Conservation (phyloP, 371 early-diverging fungal genomes). For the Encephalitozoon romaleae region DNA sequence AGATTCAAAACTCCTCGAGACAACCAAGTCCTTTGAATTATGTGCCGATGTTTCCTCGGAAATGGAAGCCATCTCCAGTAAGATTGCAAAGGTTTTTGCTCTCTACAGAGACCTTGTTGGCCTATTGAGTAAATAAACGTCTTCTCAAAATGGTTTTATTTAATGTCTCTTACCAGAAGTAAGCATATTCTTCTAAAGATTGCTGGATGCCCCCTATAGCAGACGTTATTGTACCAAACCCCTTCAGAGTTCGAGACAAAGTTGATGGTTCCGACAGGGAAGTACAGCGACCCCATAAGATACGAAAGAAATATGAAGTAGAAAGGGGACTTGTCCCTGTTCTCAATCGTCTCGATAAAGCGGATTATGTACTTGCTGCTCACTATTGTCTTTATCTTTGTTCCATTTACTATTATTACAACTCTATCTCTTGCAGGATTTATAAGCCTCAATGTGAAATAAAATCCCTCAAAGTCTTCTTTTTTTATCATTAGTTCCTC, state of each 20-base stretch:
- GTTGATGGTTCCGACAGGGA: not conserved
- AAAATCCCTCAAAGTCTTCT: not conserved
- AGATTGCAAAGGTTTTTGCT: not conserved
- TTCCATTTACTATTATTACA: not conserved
- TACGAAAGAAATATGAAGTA: not conserved
- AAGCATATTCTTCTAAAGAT: slow-evolving; percentile 4
- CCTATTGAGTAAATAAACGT: not conserved
- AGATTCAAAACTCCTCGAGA: not conserved
- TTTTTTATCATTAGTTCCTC: not conserved
- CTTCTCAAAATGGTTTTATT: not conserved
- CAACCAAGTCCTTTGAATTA: not conserved
- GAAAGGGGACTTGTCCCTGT: not conserved
- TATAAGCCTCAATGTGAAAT: not conserved
- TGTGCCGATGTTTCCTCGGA: not conserved
- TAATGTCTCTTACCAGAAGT: not conserved
- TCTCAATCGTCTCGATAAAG: not conserved
- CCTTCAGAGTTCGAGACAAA: not conserved
- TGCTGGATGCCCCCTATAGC: not conserved
- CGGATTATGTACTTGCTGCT: not conserved
- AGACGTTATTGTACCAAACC: not conserved
- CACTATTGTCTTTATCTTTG: not conserved
- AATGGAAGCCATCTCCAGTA: not conserved
- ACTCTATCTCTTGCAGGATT: not conserved
- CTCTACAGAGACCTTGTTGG: not conserved
- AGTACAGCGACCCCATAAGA: not conserved